Evolutionary conservation across 345 rosid genomes (phyloP).

Genomic region (Pistacia atlantica): DNA sequence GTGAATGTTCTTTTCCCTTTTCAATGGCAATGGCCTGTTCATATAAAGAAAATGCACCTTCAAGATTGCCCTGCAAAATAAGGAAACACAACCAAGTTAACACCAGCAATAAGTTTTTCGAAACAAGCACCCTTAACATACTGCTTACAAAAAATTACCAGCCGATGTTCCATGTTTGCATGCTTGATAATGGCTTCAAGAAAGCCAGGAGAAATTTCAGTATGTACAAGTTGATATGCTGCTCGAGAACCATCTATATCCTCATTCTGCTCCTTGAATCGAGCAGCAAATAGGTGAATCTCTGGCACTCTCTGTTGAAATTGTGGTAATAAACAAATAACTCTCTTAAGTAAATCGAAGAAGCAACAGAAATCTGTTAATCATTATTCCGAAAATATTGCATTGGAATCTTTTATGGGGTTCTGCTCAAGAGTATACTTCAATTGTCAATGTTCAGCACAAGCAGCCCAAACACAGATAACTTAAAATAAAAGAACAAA

Average conservation of each 20-base stretch:
- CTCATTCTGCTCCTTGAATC: conserved; percentile 83
- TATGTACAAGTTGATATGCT: conserved; percentile 79
- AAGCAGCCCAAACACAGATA: not conserved
- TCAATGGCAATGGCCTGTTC: conserved; percentile 96
- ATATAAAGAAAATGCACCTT: conserved; percentile 72
- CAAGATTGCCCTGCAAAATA: conserved; percentile 74
- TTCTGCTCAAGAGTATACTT: not conserved
- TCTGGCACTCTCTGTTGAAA: conserved; percentile 81
- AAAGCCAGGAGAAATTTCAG: conserved; percentile 91
- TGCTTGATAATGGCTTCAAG: conserved; percentile 94
- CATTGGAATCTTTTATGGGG: not conserved
- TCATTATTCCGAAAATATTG: not conserved
- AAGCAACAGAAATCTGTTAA: not conserved
- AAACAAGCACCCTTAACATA: conserved; percentile 21
- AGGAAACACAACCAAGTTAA: conserved; percentile 25
- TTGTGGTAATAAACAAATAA: conserved; percentile 20
- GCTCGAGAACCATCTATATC: conserved; percentile 88
- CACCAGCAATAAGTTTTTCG: conserved; percentile 6
- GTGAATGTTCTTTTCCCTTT: conserved; percentile 90
- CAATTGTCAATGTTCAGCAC: not conserved
- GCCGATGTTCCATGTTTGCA: conserved; percentile 92
- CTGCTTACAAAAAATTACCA: conserved; percentile 47
- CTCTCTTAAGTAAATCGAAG: conserved; percentile 1
- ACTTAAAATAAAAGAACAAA: not conserved
- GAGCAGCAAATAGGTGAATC: conserved; percentile 90